Base-by-base conservation (phyloP, 768 basidiomycete species). In the Tylopilus balloui region DNA sequence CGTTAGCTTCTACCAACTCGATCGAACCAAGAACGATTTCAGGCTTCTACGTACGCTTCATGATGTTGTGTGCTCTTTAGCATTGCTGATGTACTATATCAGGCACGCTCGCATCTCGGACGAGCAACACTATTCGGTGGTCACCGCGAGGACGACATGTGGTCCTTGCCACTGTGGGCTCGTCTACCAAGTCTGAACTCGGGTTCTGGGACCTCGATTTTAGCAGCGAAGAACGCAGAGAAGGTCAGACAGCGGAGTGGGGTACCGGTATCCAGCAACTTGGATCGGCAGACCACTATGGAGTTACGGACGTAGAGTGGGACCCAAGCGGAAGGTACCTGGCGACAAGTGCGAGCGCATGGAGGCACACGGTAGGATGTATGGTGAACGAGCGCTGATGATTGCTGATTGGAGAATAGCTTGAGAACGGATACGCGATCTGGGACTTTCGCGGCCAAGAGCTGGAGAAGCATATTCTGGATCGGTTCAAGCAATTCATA, bases 201-300 rank as follows among this genome's bases (percentile, higher is more conserved):
- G 95, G 98, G 66, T 99, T 98, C 72, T 99, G 91, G 93, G 96
- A 99, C 69, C 77, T 97, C 37, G 96, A 99, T 72, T 94, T 96
- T 66, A 85, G 79, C 55, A 77, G 75, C 52, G 80, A 83, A 50
- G 76, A 76, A 12, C 69, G 72, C 27, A 69, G 74, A 52, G 72
- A 78, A 58, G 60, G 68, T 9, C 75, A 78, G 55, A 60, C 64
- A 24, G 69, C 73, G 3, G 94, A 95, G 41, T 92, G 90, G 82
- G 93, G 89, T 37, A 77, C 78, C 44, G 84, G 86, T 35, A 91
- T 98, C 56, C 88, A 93, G 64, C 77, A 88, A 6, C 78, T 98
- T 31, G 87, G 84, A 35, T 80, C 84, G 17, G 84, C 86, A 3
- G 96, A 98, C 68, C 95, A 98, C 68, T 99, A 95, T 63, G 95